Conservation (phyloP, 441 rosid genomes). For the Aquilaria agallochum region DNA sequence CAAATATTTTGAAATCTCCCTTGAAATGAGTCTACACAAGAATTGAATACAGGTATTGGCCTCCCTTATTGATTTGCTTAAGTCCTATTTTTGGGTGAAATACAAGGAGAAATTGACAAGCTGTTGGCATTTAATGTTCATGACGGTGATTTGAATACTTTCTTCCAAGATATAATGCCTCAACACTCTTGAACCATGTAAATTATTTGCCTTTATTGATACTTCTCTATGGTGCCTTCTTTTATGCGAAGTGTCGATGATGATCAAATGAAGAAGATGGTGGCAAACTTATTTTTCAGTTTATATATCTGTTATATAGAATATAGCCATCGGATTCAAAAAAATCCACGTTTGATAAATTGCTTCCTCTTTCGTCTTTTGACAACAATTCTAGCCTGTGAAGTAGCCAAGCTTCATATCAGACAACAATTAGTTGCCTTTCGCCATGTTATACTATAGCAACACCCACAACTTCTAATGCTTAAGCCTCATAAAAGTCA, state of each 20-base stretch:
- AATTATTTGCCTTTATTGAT: slow-evolving; percentile 8
- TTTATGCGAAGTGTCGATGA: neutral
- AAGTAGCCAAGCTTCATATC: neutral
- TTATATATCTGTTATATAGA: too few relatives aligned
- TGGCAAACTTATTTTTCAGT: too few relatives aligned
- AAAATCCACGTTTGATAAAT: neutral
- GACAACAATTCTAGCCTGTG: too few relatives aligned
- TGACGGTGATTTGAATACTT: slow-evolving; percentile 49
- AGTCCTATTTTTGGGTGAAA: slow-evolving; percentile 7
- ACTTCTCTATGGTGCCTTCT: neutral
- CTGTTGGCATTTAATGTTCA: slow-evolving; percentile 55
- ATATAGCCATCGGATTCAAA: neutral
- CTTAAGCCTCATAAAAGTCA: too few relatives aligned
- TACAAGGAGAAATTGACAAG: slow-evolving; percentile 74
- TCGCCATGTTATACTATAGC: too few relatives aligned
- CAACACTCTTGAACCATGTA: slow-evolving; percentile 20
- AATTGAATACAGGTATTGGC: neutral
- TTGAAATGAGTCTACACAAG: slow-evolving; percentile 3
- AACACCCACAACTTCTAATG: too few relatives aligned
- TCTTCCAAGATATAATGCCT: slow-evolving; percentile 57
- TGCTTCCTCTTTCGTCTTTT: too few relatives aligned
- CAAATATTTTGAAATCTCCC: neutral
- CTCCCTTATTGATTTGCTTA: neutral
- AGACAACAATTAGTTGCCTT: slow-evolving; percentile 29
- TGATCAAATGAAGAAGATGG: too few relatives aligned